Conservation (phyloP, 179 eudicot genomes). For the Camellia oleifera region DNA sequence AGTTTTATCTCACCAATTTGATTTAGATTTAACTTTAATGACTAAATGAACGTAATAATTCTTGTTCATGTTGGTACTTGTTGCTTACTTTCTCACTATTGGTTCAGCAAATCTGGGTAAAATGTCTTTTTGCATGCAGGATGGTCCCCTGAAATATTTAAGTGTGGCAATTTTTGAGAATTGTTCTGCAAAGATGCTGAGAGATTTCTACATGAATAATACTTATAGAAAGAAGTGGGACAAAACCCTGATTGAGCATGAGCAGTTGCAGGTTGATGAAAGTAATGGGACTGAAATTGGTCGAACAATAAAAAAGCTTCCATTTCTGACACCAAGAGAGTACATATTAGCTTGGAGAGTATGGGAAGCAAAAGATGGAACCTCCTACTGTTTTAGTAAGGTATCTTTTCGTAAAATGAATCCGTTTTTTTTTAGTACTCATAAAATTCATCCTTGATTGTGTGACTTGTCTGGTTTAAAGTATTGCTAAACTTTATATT, state of each 20-base stretch:
- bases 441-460: neutral
- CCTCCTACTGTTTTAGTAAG: slow-evolving; percentile 82
- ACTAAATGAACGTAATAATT: neutral
- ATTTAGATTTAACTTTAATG: neutral
- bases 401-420: slow-evolving; percentile 24
- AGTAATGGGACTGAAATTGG: slow-evolving; percentile 71
- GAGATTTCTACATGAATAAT: slow-evolving; percentile 89
- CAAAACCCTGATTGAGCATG: slow-evolving; percentile 68
- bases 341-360: slow-evolving; percentile 86
- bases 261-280: slow-evolving; percentile 65
- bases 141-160: slow-evolving; percentile 72
- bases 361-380: slow-evolving; percentile 72
- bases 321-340: slow-evolving; percentile 81
- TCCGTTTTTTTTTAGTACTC: too few species aligned
- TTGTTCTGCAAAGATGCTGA: slow-evolving; percentile 63
- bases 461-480: neutral
- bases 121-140: slow-evolving; percentile 43
- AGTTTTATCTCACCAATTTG: neutral
- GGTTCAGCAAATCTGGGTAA: slow-evolving; percentile 2
- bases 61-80: neutral
- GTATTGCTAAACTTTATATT: neutral
- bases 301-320: slow-evolving; percentile 72
- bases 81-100: neutral
- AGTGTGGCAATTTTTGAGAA: slow-evolving; percentile 69
- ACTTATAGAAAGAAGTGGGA: slow-evolving; percentile 82